Evolutionary conservation across 768 basidiomycete genomes (phyloP), one percentile per base, ranked within the genome.

Genomic region (Rhodotorula sphaerocarpa): DNA sequence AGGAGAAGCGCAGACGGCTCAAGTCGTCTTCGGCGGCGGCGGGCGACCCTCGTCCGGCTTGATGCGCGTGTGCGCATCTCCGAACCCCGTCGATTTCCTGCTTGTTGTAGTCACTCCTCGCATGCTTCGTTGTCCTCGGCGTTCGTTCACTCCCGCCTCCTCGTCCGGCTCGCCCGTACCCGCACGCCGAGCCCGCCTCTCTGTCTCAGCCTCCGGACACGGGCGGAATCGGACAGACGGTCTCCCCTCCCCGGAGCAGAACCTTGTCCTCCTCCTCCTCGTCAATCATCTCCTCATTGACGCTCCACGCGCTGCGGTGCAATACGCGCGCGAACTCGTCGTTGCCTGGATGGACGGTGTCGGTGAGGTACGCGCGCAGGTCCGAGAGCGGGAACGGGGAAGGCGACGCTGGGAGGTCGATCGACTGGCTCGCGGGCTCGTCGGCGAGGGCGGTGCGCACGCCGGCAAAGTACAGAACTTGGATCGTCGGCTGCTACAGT

Each of bases 221-320:
- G 14, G 86, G 87, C 67, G 85, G 85, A 46, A 90, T 89, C 30
- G 89, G 79, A 20, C 84, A 86, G 12, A 88, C 81, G 70, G 86
- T 84, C 73, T 89, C 86, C 27, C 86, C 87, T 16, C 86, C 85
- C 48, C 74, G 79, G 50, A 90, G 74, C 18, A 76, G 60, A 25
- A 81, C 75, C 1, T 65, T 63, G n/a, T 77, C 75, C 4, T 80
- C 79, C 63, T 84, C 79, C 18, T 84, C 82, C 3, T 47, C 27
- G 16, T 63, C 61, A 42, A 87, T 80, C 86, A 88, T 88, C 75
- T 87, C 86, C 55, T 80, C 84, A 70, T 88, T 77, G 18, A 89
- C 86, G 70, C 87, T 87, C 87, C 88, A 88, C 72, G 81, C 81
- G 67, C 84, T 84, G 36, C 78, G 75, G 50, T 79, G 74, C 34